Evolutionary conservation across 2,329 filamentous ascomycete genomes (phyloP).

Genomic region (Penicillium sp.): DNA sequence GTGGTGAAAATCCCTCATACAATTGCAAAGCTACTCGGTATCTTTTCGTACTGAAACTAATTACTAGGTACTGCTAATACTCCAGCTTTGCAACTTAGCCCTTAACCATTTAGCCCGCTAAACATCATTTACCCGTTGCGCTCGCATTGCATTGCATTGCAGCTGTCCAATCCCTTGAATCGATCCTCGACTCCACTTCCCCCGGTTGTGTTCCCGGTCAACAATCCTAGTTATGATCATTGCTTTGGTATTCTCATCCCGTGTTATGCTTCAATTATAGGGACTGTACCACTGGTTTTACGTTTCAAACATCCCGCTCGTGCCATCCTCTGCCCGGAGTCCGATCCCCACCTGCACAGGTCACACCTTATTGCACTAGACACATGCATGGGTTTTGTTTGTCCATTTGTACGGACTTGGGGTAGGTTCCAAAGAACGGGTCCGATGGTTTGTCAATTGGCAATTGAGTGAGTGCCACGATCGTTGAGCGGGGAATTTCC

Average conservation of each 20-base stretch:
- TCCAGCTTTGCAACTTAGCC: background rate
- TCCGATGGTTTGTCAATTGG: slow-evolving; percentile 1
- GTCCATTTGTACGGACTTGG: background rate
- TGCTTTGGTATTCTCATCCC: background rate
- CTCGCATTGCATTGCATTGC: slow-evolving; percentile 4
- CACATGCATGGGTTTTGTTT: background rate
- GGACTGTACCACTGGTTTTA: background rate
- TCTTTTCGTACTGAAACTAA: background rate
- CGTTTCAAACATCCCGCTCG: slow-evolving; percentile 6
- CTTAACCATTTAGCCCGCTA: background rate
- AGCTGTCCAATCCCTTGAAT: slow-evolving; percentile 1
- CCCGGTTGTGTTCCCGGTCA: slow-evolving; percentile 12
- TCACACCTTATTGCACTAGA: slow-evolving; percentile 13
- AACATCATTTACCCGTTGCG: slow-evolving; percentile 2
- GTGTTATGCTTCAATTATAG: background rate
- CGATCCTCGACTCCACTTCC: slow-evolving; percentile 4
- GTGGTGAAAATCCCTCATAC: slow-evolving; percentile 13
- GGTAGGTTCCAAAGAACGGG: slow-evolving; percentile 4
- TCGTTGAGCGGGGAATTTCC: background rate
- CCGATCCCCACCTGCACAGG: slow-evolving; percentile 11
- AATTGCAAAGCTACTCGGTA: slow-evolving; percentile 1
- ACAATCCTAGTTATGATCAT: background rate
- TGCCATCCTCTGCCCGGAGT: slow-evolving; percentile 6
- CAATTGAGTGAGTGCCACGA: slow-evolving; percentile 8
- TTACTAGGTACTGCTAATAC: background rate